Conservation (phyloP, 2,329 filamentous ascomycete species). For the Rhexocercosporidium sp. region DNA sequence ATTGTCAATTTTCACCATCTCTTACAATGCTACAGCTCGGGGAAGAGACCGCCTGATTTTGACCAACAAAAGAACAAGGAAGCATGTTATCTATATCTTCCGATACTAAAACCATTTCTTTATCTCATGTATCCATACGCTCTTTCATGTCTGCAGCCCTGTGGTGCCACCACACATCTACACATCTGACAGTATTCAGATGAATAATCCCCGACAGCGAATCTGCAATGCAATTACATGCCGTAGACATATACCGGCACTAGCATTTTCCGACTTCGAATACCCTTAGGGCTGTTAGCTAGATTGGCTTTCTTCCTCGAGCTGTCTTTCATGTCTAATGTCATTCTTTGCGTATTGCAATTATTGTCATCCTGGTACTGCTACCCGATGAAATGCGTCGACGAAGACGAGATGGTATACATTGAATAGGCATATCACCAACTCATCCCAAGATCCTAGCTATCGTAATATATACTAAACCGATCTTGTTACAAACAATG, state of each 20-base stretch:
- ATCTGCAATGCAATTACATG: slow-evolving; percentile 5
- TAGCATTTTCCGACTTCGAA: neutral
- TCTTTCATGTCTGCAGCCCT: neutral
- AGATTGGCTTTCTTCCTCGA: neutral
- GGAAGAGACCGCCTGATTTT: too few relatives aligned
- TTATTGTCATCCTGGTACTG: neutral
- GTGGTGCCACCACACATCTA: neutral
- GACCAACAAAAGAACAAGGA: too few relatives aligned
- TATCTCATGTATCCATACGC: too few relatives aligned
- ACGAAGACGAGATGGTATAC: too few relatives aligned
- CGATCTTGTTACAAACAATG: too few relatives aligned
- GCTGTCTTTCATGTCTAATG: neutral
- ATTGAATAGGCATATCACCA: too few relatives aligned
- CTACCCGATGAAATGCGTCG: too few relatives aligned
- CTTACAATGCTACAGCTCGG: neutral
- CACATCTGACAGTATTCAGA: neutral
- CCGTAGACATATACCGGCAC: neutral
- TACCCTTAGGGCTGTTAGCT: neutral
- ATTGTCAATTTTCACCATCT: neutral
- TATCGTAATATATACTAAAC: too few relatives aligned
- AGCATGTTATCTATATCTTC: too few relatives aligned
- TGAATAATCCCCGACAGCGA: neutral
- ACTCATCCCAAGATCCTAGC: too few relatives aligned
- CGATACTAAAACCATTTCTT: too few relatives aligned
- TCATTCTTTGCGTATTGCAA: neutral